phyloP scores from a whole-genome alignment of 176 grass and related monocot species.

The Carex pumila region DNA sequence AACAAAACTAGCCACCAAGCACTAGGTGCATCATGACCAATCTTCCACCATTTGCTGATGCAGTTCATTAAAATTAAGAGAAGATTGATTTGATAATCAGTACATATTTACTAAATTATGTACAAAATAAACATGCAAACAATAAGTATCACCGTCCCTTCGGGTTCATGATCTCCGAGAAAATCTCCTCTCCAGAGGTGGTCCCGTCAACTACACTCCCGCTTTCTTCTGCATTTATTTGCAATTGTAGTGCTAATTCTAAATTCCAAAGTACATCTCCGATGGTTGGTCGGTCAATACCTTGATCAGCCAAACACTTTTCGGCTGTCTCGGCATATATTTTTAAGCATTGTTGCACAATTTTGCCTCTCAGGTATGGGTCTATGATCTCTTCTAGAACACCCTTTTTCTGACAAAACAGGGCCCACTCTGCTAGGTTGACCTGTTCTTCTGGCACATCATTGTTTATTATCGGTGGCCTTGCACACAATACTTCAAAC shows the following conservation, averaged over 20 bases:
- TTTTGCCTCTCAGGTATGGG: conserved; percentile 20
- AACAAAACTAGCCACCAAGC: not conserved
- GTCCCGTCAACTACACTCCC: not conserved
- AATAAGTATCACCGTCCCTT: conserved; percentile 38
- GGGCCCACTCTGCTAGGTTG: conserved; percentile 38
- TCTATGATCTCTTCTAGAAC: conserved; percentile 24
- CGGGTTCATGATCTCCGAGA: conserved; percentile 56
- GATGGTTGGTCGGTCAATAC: conserved; percentile 26
- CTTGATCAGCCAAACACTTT: conserved; percentile 27
- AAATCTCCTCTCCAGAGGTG: not conserved
- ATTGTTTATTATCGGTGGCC: conserved; percentile 16
- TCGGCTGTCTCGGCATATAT: conserved; percentile 31
- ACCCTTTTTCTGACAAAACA: conserved; percentile 27
- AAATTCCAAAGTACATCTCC: conserved; percentile 38
- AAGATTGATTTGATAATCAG: not conserved
- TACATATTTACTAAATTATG: not conserved
- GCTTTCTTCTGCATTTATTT: conserved; percentile 20
- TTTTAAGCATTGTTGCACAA: conserved; percentile 26
- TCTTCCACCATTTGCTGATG: not conserved
- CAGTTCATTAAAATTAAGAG: not conserved
- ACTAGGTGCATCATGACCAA: not conserved
- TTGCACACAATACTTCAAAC: conserved; percentile 38
- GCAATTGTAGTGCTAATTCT: conserved; percentile 32
- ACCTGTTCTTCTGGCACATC: conserved; percentile 20
- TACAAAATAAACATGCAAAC: not conserved